A percentile compares a stretch with the other conserved stretches of the same genome.
These are phyloP conservation scores for Cordyceps javanica DNA, from an alignment of 2,329 filamentous ascomycete genomes.

Conservation along the genomic window DNA sequence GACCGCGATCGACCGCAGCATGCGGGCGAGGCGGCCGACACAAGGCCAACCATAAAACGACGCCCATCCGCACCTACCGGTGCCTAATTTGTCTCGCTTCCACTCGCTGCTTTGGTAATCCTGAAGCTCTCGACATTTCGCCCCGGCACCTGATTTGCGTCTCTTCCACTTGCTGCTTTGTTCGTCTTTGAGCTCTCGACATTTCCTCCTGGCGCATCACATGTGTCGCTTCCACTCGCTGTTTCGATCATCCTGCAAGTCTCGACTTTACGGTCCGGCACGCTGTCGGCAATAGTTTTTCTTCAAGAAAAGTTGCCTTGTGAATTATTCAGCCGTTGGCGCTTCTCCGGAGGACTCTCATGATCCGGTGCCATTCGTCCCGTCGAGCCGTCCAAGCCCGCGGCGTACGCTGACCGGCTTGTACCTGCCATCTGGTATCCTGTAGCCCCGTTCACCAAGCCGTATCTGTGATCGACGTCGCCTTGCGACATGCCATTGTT, in stretches of 20 bases:
- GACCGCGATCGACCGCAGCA: constrained; percentile 21
- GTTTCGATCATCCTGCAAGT: too few relatives aligned
- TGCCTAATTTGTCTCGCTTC: neutral
- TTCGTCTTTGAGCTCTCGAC: too few relatives aligned
- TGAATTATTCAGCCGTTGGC: constrained; percentile 42
- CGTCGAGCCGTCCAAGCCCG: constrained; percentile 18
- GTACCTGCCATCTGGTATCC: constrained; percentile 31
- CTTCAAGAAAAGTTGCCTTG: constrained; percentile 35
- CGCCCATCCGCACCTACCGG: neutral
- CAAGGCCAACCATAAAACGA: constrained; percentile 3
- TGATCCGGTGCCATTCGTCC: constrained; percentile 24
- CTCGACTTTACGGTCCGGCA: too few relatives aligned
- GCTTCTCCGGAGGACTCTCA: constrained; percentile 45
- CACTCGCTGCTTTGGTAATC: neutral
- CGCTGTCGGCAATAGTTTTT: too few relatives aligned
- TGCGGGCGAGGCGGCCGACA: neutral
- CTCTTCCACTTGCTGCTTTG: too few relatives aligned
- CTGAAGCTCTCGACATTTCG: neutral
- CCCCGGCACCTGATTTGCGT: too few relatives aligned
- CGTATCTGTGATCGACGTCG: constrained; percentile 41
- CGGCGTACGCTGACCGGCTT: constrained; percentile 14
- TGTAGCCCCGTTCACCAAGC: constrained; percentile 36
- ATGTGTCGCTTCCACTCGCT: too few relatives aligned
- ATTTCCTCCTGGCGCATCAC: too few relatives aligned
- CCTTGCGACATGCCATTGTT: constrained; percentile 13